A percentile compares a stretch with the other conserved stretches of the same genome.
phyloP scores from a whole-genome alignment of 192 early-diverging fungal genomes.

The Podila epigama region DNA sequence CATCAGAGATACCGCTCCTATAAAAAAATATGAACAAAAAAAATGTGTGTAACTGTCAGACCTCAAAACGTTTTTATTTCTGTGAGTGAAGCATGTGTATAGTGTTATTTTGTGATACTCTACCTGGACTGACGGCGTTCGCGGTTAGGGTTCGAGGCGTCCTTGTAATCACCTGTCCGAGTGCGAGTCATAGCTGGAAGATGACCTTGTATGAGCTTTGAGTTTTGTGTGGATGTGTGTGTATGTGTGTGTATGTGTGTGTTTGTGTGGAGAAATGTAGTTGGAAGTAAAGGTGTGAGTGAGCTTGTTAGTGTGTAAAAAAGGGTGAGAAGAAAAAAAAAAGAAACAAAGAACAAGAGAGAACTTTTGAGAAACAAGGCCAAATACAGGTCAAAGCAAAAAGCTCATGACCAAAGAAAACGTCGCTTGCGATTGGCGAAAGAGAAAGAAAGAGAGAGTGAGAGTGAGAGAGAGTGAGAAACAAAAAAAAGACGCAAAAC shows the following conservation, averaged over 20 bases:
- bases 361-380: too few relatives aligned
- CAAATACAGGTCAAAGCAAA: too few relatives aligned
- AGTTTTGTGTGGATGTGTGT: neutral
- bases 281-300: neutral
- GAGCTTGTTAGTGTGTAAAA: neutral
- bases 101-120: neutral
- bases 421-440: too few relatives aligned
- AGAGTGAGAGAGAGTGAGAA: neutral
- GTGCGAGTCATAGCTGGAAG: conserved; percentile 35
- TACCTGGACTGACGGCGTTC: conserved; percentile 47
- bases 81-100: neutral
- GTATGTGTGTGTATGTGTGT: neutral
- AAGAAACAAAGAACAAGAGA: neutral
- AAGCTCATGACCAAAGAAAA: too few relatives aligned
- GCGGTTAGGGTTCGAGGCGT: conserved; percentile 10
- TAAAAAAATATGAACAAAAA: neutral
- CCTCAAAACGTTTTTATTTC: neutral
- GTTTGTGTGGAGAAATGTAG: neutral
- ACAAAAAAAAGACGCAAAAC: neutral
- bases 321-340: neutral
- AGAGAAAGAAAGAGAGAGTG: neutral
- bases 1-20: conserved; percentile 23
- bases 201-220: neutral
- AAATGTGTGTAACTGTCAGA: neutral
- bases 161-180: conserved; percentile 50